These are phyloP conservation scores for Phyllosticta citribraziliensis DNA, from an alignment of 2,329 filamentous ascomycete genomes.

Conservation along the genomic window DNA sequence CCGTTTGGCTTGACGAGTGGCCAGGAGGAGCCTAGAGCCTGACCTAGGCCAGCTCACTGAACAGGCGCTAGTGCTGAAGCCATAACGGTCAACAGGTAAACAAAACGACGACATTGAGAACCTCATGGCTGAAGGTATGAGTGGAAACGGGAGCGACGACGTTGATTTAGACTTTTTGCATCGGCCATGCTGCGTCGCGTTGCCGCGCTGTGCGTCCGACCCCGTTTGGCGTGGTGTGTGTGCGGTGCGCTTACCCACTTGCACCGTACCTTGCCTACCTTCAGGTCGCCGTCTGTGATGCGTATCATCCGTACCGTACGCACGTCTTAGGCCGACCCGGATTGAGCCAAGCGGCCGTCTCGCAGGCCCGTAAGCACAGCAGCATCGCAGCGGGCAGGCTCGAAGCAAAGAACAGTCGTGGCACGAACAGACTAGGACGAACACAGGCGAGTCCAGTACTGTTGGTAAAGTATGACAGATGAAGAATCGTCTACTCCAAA, in stretches of 20 bases:
- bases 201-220: neutral
- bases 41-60: neutral
- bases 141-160: neutral
- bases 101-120: neutral
- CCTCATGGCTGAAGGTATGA: too few species aligned
- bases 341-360: neutral
- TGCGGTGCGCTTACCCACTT: neutral
- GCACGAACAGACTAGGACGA: neutral
- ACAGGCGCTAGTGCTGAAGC: neutral
- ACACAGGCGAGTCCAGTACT: too few species aligned
- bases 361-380: neutral
- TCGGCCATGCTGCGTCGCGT: neutral
- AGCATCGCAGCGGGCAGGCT: neutral
- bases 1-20: neutral
- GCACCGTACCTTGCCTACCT: neutral
- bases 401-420: neutral
- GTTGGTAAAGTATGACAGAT: neutral
- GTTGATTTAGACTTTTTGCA: neutral
- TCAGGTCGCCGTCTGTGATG: neutral
- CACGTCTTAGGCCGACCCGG: neutral
- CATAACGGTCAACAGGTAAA: neutral
- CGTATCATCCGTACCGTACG: neutral
- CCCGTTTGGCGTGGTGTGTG: neutral
- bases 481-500: too few species aligned
- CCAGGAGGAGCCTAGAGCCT: neutral